These are phyloP conservation scores for Chalciporus sphaerocephalus DNA, from an alignment of 768 basidiomycete species.

Conservation along the genomic window DNA sequence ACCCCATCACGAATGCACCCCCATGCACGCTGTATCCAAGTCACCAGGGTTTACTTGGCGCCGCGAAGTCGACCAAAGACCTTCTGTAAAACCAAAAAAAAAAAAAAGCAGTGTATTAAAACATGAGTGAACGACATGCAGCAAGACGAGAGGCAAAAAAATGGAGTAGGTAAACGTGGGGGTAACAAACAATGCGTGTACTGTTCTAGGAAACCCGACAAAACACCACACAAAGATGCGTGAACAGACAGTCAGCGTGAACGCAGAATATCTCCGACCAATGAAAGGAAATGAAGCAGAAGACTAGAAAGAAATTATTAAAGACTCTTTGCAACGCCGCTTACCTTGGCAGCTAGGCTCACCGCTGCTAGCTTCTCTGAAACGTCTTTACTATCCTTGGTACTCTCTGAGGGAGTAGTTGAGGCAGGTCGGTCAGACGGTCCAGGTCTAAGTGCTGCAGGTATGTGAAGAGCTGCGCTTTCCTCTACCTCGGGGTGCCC, in stretches of 20 bases:
- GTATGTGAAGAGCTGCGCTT: constrained; percentile 1
- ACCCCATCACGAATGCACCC: background rate
- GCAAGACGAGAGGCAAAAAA: background rate
- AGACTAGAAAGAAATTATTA: constrained; percentile 14
- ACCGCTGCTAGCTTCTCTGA: constrained; percentile 26
- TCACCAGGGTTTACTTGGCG: constrained; percentile 20
- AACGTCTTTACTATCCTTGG: constrained; percentile 23
- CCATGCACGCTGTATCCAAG: background rate
- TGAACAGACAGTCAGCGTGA: background rate
- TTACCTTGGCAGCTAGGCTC: constrained; percentile 31
- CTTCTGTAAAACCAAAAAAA: constrained; percentile 22
- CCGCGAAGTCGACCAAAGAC: constrained; percentile 24
- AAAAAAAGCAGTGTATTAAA: constrained; percentile 21
- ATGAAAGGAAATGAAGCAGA: background rate
- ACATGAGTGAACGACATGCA: constrained; percentile 7
- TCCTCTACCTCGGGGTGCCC: background rate
- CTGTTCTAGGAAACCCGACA: constrained; percentile 1
- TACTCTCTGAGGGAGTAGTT: constrained; percentile 1
- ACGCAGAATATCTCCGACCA: background rate
- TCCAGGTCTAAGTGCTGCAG: constrained; percentile 1
- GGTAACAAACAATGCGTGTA: background rate
- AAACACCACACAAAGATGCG: background rate
- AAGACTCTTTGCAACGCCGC: constrained; percentile 9
- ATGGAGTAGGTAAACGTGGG: constrained; percentile 1
- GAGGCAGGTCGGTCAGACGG: constrained; percentile 5